Evolutionary conservation across 352 stramenopile species (phyloP), one percentile per base, ranked within the genome.

Genomic region (Phytopythium helicoides): DNA sequence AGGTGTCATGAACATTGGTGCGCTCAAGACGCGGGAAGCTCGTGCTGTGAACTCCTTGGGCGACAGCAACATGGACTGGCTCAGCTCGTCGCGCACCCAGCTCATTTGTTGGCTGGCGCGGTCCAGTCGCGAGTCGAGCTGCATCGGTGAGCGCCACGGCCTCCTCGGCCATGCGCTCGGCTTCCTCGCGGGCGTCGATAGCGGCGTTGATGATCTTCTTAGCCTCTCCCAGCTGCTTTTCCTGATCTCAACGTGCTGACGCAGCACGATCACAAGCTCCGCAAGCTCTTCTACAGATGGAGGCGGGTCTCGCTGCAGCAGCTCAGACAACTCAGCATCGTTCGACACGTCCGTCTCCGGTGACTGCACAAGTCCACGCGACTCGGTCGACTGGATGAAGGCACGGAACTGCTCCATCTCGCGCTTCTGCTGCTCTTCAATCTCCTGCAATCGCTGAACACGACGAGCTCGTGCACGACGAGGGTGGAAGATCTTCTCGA

Each of bases 361-460:
- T 41, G 64, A 53, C 5, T 50, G 47, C 23, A 66, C 51, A 15
- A 52, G 16, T 14, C 58, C 28, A 21, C 59, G 61, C 55, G 68
- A 71, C 48, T 92, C 81, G 5, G 81, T 89, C 10, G 53, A 73
- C 37, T 76, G 76, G 46, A 94, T 88, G 50, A 92, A 91, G 59
- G 88, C 79, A n/a, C 81, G 79, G 56, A 94, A 94, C 54, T 94
- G 81, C 59, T 94, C 81, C 81, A 94, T 90, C 58, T 94, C 83
- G 25, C 71, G 71, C 53, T 88, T 85, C 54, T 90, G 81, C 19
- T 81, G 73, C 56, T 92, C 75, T 47, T 92, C 81, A 16, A 68
- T 76, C 60, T 89, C 71, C 36, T 71, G 79, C 60, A 89, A 57
- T 33, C 83, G 56, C 58, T 90, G 79, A 42, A 86, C 50, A 12